Base-by-base conservation (phyloP, 2,329 filamentous ascomycete species). In the Neoascochyta sp. region DNA sequence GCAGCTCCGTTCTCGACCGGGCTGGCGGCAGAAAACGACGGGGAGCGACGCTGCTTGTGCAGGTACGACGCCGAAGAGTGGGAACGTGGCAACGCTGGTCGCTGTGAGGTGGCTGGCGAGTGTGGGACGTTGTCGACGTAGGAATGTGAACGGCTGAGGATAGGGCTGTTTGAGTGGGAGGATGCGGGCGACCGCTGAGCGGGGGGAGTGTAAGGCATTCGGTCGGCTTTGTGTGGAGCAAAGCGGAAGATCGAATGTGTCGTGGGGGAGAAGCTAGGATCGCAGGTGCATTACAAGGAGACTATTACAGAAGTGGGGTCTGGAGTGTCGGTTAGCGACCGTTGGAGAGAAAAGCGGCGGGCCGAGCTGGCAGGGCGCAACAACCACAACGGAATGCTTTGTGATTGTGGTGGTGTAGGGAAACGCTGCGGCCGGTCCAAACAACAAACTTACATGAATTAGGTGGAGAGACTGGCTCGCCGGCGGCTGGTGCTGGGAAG, bases 201-300 rank as follows among this genome's bases (percentile, higher is more conserved):
- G 43, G 86, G 86, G 39, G 86, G 85, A 65, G 86, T 92, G 71
- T 92, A 92, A 78, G 86, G 86, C 86, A 92, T 92, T 70, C 75
- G 65, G 61, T 54, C 61, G 59, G 52, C 58, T 65, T 58, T 43
- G 36, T 36, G 42, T 42, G 46, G 44, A 46, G 39, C 37, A 37
- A 19, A 30, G 42, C 47, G 51, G 54, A 49, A 45, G 53, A 43
- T 57, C 47, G 54, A 60, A 52, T 47, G 54, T 38, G 47, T 35
- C 43, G 47, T 41, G 33, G 44, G 41, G 30, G 43, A 42, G 45
- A 36, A 35, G 43, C 63, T 57, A 68, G 45, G 54, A 49, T 52
- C 54, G 54, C 38, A 47, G 44, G 52, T 41, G 56, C 67, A 70
- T 70, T 66, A 69, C 59, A 64, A 52, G 50, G 52, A 45, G 41